Base-by-base conservation (phyloP, 2,329 filamentous ascomycete genomes). In the Sporothrix variecibatus region DNA sequence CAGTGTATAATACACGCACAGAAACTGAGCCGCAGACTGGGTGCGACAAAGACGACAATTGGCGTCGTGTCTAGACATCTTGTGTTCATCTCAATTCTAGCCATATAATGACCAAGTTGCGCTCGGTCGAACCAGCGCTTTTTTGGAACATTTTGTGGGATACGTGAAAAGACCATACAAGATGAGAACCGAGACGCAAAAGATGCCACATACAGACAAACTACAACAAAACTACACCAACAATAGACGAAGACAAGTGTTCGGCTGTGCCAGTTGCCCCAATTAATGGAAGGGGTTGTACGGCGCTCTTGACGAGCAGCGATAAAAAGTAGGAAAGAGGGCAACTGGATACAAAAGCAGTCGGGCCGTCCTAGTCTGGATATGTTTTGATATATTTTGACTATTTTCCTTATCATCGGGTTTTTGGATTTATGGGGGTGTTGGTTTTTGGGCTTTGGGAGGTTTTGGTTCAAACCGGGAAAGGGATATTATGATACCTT, bases 291-390 rank as follows among this genome's bases (percentile, higher is more conserved):
- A 26, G 31, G 40, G n/a, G 60, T 17, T 23, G 43, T 8, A 6
- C 23, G 43, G 74, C 62, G 74, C 74, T 74, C 74, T 72, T 51
- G 74, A 75, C 4, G 72, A 75, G 74, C 70, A 51, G 72, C 64
- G 23, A 46, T 17, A 7, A 28, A 43, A 62, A 23, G 26, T 56
- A 3, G 65, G 7, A 34, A 20, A 2, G 28, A 34, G 65, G 68
- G 38, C 60, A 72, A 56, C 56, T 49, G 69, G 38, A 46, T 20
- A 53, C 23, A 28, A 9, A 34, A 17, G 9, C 40, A 20, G 40
- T 34, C 6, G 26, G 17, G n/a, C 31, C n/a, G 53, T 28, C 26
- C 46, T 69, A 15, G 53, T 40, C 28, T 68, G 15, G 58, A 40
- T 38, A 53, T 64, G 23, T 71, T 28, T 26, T 71, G 40, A 11